phyloP scores from a whole-genome alignment of 345 rosid species.

The Aegle marmelos region DNA sequence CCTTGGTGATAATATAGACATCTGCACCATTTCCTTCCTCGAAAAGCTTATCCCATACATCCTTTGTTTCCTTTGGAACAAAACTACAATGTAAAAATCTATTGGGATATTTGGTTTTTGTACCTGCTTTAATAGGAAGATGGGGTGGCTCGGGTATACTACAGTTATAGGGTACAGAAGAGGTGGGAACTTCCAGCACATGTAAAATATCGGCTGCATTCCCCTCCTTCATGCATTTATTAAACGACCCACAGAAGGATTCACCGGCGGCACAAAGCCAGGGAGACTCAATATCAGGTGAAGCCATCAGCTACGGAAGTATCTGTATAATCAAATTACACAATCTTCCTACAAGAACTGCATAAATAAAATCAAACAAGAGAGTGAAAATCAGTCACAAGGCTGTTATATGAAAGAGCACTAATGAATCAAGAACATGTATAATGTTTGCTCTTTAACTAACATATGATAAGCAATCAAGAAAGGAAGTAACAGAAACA shows the following conservation, averaged over 20 bases:
- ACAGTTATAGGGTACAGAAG: constrained; percentile 31
- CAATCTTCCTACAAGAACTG: constrained; percentile 19
- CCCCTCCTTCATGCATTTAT: constrained; percentile 31
- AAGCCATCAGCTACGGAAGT: constrained; percentile 41
- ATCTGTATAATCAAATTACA: not conserved
- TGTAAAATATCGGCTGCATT: constrained; percentile 31
- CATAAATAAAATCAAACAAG: constrained; percentile 1
- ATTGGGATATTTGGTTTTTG: constrained; percentile 18
- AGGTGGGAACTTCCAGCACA: constrained; percentile 44
- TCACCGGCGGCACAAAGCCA: constrained; percentile 36
- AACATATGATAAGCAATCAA: not conserved
- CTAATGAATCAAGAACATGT: not conserved
- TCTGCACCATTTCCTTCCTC: constrained; percentile 61
- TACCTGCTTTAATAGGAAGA: constrained; percentile 35
- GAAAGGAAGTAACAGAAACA: no score
- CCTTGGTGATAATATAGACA: constrained; percentile 49
- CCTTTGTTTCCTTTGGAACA: constrained; percentile 50
- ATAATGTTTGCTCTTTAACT: not conserved
- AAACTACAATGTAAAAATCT: constrained; percentile 26
- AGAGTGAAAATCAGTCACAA: not conserved
- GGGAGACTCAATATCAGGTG: constrained; percentile 39
- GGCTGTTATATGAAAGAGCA: not conserved
- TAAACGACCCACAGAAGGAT: constrained; percentile 33
- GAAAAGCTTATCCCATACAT: constrained; percentile 69
- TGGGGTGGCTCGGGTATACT: constrained; percentile 65